Evolutionary conservation across 192 early-diverging fungal genomes (phyloP).

Genomic region (Umbelopsis sp.): DNA sequence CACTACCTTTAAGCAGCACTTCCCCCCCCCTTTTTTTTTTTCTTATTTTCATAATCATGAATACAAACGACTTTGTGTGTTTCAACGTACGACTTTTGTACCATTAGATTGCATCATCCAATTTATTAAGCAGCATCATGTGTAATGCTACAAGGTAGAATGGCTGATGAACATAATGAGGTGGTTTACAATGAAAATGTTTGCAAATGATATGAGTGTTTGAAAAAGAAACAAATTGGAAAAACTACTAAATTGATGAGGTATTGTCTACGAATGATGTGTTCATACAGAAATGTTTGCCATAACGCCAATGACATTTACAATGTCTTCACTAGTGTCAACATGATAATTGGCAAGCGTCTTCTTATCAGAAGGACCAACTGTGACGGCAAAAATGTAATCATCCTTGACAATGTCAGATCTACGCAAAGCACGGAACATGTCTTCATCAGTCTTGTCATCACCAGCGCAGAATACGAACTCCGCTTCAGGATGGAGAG

Average conservation of each 20-base stretch:
- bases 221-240: background rate
- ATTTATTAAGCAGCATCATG: too few species aligned
- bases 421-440: constrained; percentile 70
- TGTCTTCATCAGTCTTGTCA: constrained; percentile 91
- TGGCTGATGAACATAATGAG: background rate
- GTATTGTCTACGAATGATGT: constrained; percentile 13
- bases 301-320: constrained; percentile 28
- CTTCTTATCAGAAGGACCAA: constrained; percentile 90
- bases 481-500: constrained; percentile 55
- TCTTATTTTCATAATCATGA: too few species aligned
- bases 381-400: constrained; percentile 49
- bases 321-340: constrained; percentile 63
- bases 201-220: background rate
- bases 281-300: background rate
- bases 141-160: background rate
- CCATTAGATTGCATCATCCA: too few species aligned
- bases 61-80: too few species aligned
- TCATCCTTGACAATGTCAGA: background rate
- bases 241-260: background rate
- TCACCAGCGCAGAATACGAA: constrained; percentile 88
- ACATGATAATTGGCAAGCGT: constrained; percentile 91
- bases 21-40: too few species aligned
- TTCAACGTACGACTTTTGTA: too few species aligned
- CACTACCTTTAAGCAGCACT: background rate
- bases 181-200: background rate